Evolutionary conservation across 768 basidiomycete species (phyloP), one percentile per base, ranked within the genome.

Genomic region (Galerina sulciceps): DNA sequence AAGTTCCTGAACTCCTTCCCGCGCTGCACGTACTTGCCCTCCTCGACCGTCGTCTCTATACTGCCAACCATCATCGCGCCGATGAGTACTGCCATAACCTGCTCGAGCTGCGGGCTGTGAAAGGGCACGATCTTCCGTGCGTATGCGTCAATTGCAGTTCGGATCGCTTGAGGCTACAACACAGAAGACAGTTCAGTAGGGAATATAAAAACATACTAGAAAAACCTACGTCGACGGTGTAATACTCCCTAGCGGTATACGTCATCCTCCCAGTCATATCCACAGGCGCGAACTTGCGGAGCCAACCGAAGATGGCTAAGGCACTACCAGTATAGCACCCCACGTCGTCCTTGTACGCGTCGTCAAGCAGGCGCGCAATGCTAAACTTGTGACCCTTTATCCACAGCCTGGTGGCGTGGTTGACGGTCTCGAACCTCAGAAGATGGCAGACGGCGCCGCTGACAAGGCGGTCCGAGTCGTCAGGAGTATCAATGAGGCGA

Each of bases 381-480:
- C 80, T 84, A 70, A 93, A 94, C 38, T 87, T 68, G 59, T 80
- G 75, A 4, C 91, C 91, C 71, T 93, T 91, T 65, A 90, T 79
- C 86, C 93, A 94, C 65, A 93, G 83, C 69, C 84, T 69, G 66
- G 80, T 80, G 1, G 92, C 91, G 1, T 82, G 70, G 20, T 81
- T 77, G 1, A 89, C 70, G 9, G 79, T 78, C 13, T 77, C 75
- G 68, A 84, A 93, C 0, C 91, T 91, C 1, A 86, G 88, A 50
- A 94, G 67, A 10, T 92, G 76, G 62, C 84, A 89, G 64, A 94
- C 92, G 0, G 93, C 91, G 0, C 85, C 84, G 13, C 83, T 85
- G 66, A 85, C 85, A 40, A 93, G 73, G 22, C 79, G 77, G 5
- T 67, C 63, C 0, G 81, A 77, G 55, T 89, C 81, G 2, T 80